Evolutionary conservation across 2,329 filamentous ascomycete species (phyloP).

Genomic region (Claviceps sp.): DNA sequence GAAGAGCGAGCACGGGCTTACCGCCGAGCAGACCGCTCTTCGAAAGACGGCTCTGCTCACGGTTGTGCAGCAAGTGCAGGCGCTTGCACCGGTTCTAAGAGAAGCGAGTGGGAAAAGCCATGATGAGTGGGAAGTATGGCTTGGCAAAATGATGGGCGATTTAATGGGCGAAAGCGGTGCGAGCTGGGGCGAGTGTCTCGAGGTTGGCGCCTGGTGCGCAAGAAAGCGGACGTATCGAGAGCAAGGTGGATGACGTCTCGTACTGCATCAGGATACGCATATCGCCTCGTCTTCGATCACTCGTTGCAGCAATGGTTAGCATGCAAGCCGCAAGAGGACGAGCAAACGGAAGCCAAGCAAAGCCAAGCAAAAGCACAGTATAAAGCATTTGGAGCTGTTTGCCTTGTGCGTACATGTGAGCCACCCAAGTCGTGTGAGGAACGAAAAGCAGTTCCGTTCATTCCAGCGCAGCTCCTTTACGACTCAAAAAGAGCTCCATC

Average conservation of each 20-base stretch:
- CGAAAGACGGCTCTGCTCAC: constrained; percentile 69
- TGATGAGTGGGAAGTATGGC: constrained; percentile 88
- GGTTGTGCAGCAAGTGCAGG: constrained; percentile 72
- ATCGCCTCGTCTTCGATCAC: background rate
- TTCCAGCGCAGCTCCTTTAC: background rate
- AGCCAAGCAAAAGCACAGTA: background rate
- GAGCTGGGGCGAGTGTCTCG: constrained; percentile 74
- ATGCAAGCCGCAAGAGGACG: background rate
- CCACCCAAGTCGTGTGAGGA: background rate
- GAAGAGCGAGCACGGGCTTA: constrained; percentile 34
- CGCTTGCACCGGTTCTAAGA: constrained; percentile 68
- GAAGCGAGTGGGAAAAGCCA: constrained; percentile 76
- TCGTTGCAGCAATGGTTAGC: too few species aligned
- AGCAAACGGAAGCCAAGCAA: background rate
- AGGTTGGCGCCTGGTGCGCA: constrained; percentile 77
- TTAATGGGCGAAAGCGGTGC: constrained; percentile 67
- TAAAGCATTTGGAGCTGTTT: background rate
- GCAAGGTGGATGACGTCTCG: background rate
- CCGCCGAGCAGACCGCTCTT: constrained; percentile 56
- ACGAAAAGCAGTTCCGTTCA: background rate
- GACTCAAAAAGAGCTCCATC: background rate
- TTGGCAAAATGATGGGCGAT: constrained; percentile 74
- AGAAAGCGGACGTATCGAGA: constrained; percentile 44
- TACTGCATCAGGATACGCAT: background rate
- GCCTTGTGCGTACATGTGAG: constrained; percentile 6